Evolutionary conservation across 306 rosid genomes (phyloP).

Genomic region (Trichosanthes cucumerina): DNA sequence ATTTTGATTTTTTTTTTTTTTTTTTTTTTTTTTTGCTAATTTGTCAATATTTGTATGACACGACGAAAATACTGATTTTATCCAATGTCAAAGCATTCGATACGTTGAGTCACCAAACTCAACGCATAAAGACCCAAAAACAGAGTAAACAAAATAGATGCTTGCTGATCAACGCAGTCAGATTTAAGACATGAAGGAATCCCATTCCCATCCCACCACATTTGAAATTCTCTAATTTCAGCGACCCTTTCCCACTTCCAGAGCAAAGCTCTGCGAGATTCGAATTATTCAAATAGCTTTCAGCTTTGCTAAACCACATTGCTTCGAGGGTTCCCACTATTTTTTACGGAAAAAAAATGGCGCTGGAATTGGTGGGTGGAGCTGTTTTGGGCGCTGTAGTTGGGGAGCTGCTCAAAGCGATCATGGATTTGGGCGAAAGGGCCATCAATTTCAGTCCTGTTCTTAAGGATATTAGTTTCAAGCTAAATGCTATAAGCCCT

Average conservation of each 20-base stretch:
- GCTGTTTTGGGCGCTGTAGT: conserved; percentile 18
- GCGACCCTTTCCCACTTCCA: background rate
- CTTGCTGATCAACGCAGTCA: no score
- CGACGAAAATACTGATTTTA: no score
- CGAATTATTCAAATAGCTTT: background rate
- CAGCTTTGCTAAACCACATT: background rate
- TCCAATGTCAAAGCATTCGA: no score
- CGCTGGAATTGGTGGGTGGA: conserved; percentile 4
- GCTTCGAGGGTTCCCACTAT: background rate
- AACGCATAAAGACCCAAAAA: background rate
- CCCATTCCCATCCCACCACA: background rate
- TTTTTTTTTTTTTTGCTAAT: no score
- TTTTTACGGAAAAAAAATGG: background rate
- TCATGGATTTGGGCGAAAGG: conserved; percentile 11
- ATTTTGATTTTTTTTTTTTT: no score
- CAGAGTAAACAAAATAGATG: background rate
- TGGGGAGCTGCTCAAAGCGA: conserved; percentile 7
- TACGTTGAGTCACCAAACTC: no score
- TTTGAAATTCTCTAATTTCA: background rate
- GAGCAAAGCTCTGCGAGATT: background rate
- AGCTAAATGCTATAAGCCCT: conserved; percentile 10
- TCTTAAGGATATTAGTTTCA: conserved; percentile 10
- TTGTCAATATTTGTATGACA: no score
- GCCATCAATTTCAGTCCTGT: conserved; percentile 17
- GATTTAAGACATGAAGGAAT: background rate